Conservation (phyloP, 73 alveolate genomes). For the Paramecium pentaurelia region DNA sequence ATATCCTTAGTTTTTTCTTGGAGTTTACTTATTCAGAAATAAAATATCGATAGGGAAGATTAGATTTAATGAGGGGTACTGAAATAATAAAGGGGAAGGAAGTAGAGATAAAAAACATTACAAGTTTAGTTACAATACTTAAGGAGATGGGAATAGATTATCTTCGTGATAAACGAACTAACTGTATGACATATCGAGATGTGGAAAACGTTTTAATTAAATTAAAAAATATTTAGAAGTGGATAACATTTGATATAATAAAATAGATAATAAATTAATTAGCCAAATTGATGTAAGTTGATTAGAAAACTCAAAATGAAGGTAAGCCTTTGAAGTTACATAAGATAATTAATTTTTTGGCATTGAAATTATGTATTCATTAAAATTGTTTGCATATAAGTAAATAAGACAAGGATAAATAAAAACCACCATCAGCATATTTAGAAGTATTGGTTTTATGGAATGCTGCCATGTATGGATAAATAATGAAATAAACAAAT, state of each 20-base stretch:
- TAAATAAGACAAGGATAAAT: not conserved
- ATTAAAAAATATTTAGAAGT: slow-evolving; percentile 11
- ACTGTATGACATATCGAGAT: not conserved
- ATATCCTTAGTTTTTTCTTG: slow-evolving; percentile 11
- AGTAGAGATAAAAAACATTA: not conserved
- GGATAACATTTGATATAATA: slow-evolving; percentile 14
- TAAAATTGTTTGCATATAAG: not conserved
- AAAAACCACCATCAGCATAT: not conserved
- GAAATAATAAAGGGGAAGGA: slow-evolving; percentile 10
- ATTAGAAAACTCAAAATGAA: not conserved
- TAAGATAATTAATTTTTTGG: not conserved
- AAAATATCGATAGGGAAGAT: not conserved
- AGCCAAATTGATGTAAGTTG: not conserved
- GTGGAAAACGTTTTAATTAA: not conserved
- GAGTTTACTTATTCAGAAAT: not conserved
- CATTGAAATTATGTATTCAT: slow-evolving; percentile 8
- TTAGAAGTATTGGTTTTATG: not conserved
- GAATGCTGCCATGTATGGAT: slow-evolving; percentile 16
- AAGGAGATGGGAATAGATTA: slow-evolving; percentile 32
- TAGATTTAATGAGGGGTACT: slow-evolving; percentile 24
- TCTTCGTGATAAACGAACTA: not conserved
- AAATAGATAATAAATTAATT: not conserved
- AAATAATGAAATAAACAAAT: not conserved
- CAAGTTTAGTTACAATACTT: not conserved
- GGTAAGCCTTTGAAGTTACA: not conserved